These are phyloP conservation scores for Auxenochlorella pyrenoidosa DNA, from an alignment of 139 green algal species.

Conservation along the genomic window DNA sequence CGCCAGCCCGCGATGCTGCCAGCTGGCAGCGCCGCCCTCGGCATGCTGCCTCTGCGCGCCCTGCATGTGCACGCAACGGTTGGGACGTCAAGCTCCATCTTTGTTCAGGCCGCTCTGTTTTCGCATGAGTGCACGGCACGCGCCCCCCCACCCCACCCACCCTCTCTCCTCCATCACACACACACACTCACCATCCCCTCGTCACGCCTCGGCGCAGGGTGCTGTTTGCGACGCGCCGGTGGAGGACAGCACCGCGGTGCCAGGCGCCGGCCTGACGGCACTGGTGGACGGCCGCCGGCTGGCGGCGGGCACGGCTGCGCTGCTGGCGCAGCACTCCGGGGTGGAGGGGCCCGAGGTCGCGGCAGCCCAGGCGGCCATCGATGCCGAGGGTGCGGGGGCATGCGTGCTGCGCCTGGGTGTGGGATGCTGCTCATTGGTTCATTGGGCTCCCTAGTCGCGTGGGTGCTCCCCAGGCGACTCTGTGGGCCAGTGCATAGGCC, in stretches of 20 bases:
- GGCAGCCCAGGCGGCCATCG: constrained; percentile 2
- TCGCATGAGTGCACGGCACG: too few relatives aligned
- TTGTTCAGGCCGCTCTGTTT: too few relatives aligned
- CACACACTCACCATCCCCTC: too few relatives aligned
- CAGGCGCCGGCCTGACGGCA: constrained; percentile 74
- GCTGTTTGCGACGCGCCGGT: not conserved
- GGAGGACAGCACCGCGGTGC: constrained; percentile 48
- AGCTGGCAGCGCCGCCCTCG: not conserved
- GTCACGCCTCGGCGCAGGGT: constrained; percentile 7
- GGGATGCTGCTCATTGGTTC: too few relatives aligned
- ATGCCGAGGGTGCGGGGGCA: not conserved
- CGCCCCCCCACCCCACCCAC: too few relatives aligned
- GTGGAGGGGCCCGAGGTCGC: not conserved
- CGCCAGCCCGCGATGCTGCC: not conserved
- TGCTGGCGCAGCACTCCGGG: not conserved
- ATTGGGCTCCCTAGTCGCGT: too few relatives aligned
- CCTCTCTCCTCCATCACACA: too few relatives aligned
- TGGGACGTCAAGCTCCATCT: too few relatives aligned
- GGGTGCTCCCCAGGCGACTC: too few relatives aligned
- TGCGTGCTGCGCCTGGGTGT: not conserved
- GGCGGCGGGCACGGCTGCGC: constrained; percentile 66
- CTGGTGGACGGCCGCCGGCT: constrained; percentile 66
- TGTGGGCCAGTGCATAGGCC: too few relatives aligned
- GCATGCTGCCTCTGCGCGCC: too few relatives aligned
- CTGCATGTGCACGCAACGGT: too few relatives aligned